Evolutionary conservation across 441 rosid species (phyloP).

Genomic region (Populus hybrid): DNA sequence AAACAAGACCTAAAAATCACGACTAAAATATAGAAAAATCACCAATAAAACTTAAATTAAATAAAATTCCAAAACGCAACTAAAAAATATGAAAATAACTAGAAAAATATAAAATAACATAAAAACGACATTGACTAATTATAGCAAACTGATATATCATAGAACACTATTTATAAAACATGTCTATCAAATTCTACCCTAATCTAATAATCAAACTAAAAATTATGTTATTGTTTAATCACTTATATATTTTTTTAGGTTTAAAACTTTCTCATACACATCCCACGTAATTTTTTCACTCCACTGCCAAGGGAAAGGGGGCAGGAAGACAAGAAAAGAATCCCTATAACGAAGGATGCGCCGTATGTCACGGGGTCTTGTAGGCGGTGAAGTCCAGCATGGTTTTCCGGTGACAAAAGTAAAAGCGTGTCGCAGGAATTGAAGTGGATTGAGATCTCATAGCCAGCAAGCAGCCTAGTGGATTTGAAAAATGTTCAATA

Average conservation of each 20-base stretch:
- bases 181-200: background rate
- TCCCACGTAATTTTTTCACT: background rate
- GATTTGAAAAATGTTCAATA: background rate
- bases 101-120: background rate
- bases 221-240: too few species aligned
- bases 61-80: background rate
- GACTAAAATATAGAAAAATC: too few species aligned
- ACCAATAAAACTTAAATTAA: too few species aligned
- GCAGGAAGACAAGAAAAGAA: background rate
- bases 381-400: background rate
- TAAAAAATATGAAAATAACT: too few species aligned
- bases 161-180: background rate
- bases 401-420: background rate
- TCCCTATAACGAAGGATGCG: background rate
- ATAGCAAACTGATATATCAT: too few species aligned
- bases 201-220: too few species aligned
- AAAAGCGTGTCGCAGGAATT: background rate
- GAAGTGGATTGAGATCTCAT: background rate
- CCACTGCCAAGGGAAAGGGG: background rate
- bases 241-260: too few species aligned
- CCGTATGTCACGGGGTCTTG: background rate
- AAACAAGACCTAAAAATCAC: too few species aligned
- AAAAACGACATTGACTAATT: too few species aligned
- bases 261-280: background rate
- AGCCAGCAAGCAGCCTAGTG: too few species aligned